Evolutionary conservation across 257 asterid species (phyloP), one percentile per base, ranked within the genome.

Genomic region (Nicotiana obtusifolia): DNA sequence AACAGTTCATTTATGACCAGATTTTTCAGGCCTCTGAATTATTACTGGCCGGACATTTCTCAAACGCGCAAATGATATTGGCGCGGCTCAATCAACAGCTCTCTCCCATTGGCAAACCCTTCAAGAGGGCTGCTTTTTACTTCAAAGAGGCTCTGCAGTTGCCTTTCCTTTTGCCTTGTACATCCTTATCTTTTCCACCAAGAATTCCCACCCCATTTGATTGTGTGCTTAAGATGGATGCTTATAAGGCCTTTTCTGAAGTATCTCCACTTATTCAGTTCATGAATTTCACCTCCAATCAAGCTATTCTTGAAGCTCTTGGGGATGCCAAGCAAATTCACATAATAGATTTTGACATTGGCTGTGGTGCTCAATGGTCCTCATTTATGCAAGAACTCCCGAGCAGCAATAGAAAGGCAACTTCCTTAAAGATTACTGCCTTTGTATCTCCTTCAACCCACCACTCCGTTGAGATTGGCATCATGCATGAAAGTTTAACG

Each of bases 61-160:
- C 89, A 65, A 82, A 85, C 88, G 91, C 90, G 88, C 90, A 87
- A 81, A 82, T 84, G 91, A 89, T 89, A 88, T 88, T 88, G 91
- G 88, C 91, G 91, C 89, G 91, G 91, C 91, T 88, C 91, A 88
- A 88, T 88, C 91, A 89, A 82, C 85, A 83, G 83, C 86, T 88
- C 78, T 66, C 88, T 75, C 90, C 89, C 52, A 78, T 31, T 64
- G 90, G 76, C 17, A 86, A 86, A 81, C 89, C 93, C 69, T 85
- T 84, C 13, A 80, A 81, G 56, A 88, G 90, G 88, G 86, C 91
- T 82, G 91, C 89, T 77, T 82, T 82, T 49, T 87, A 84, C 49
- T 83, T 90, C 78, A 90, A 86, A 82, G 91, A 88, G 82, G 92
- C 93, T 57, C 57, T 90, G 71, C 87, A 82, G 56, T 69, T 84